Evolutionary conservation across 2,329 filamentous ascomycete species (phyloP).

Genomic region (Colletotrichum agaves): DNA sequence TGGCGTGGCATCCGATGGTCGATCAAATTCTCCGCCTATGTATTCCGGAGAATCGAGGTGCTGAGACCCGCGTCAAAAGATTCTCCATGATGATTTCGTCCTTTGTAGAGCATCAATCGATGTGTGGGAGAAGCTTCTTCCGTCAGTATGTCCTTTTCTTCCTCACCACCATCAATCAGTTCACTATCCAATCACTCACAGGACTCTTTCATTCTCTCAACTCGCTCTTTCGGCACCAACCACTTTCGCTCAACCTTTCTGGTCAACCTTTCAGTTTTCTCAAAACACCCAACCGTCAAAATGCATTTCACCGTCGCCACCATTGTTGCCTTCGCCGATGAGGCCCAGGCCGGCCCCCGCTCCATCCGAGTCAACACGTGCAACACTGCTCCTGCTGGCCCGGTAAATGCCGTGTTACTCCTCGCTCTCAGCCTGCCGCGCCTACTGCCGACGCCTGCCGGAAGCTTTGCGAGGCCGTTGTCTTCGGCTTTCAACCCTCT

Average conservation of each 20-base stretch:
- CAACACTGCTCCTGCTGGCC: constrained; percentile 20
- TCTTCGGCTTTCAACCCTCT: constrained; percentile 16
- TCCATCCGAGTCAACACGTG: constrained; percentile 13
- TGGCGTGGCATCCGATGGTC: constrained; percentile 1
- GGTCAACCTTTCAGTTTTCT: not conserved
- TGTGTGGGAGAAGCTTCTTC: not conserved
- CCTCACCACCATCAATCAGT: constrained; percentile 19
- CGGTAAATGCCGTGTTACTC: constrained; percentile 3
- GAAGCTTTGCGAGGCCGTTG: constrained; percentile 26
- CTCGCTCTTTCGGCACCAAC: constrained; percentile 4
- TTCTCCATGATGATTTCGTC: not conserved
- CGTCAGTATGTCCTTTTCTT: not conserved
- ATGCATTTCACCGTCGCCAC: constrained; percentile 25
- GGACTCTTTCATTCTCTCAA: constrained; percentile 12
- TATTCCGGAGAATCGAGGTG: not conserved
- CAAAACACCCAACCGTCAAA: constrained; percentile 8
- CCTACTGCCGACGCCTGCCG: constrained; percentile 27
- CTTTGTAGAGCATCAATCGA: not conserved
- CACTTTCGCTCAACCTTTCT: not conserved
- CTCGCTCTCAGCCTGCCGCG: constrained; percentile 23
- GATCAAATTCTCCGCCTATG: constrained; percentile 10
- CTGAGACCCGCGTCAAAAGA: constrained; percentile 7
- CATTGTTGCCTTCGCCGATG: constrained; percentile 16
- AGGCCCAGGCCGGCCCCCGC: constrained; percentile 20
- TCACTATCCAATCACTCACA: constrained; percentile 15